Base-by-base conservation (phyloP, 179 eudicot species). In the Beta corolliflora region DNA sequence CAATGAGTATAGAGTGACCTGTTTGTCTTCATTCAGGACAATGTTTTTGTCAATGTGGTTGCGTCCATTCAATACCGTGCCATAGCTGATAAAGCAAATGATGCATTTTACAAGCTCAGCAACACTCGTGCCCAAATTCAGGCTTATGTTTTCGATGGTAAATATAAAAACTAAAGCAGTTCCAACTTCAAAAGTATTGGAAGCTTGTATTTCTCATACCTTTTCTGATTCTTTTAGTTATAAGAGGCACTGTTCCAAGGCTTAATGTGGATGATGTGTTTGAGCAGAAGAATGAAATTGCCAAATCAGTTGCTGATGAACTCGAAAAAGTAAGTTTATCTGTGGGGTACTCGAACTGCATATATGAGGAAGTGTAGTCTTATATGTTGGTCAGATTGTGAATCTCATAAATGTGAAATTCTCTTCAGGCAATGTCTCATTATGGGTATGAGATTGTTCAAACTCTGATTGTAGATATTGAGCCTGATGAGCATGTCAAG, bases 71-170 rank as follows among this genome's bases (percentile, higher is more conserved):
- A 88, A 52, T 88, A 83, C 19, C 85, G 88, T 9, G 88, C 80
- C 64, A 46, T 88, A 9, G 79, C 87, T 60, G 82, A 85, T 55
- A 85, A 83, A 59, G 90, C 88, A n/a, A 78, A 54, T 16, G 88
- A 88, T 75, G 87, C 90, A 61, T 88, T 79, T 73, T 88, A 88
- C 83, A 85, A 85, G 79, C 90, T 88, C 54, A 85, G 78, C 44
- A 84, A 88, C 79, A 85, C 85, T 7, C 85, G 82, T 18, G 36
- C 87, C 71, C 90, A 88, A 60, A 88, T 88, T 64, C 90, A 88
- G 71, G 90, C 90, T 70, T 88, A 85, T 70, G 90, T 88, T 59
- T 88, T 85, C 21, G 90, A 88, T 66, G 90, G 90, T 85, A 82
- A 45, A 61, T 53, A 54, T 77, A 44, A 54, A 55, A 23, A 53